Base-by-base conservation (phyloP, 176 grass and related monocot genomes). In the Secale cereale region DNA sequence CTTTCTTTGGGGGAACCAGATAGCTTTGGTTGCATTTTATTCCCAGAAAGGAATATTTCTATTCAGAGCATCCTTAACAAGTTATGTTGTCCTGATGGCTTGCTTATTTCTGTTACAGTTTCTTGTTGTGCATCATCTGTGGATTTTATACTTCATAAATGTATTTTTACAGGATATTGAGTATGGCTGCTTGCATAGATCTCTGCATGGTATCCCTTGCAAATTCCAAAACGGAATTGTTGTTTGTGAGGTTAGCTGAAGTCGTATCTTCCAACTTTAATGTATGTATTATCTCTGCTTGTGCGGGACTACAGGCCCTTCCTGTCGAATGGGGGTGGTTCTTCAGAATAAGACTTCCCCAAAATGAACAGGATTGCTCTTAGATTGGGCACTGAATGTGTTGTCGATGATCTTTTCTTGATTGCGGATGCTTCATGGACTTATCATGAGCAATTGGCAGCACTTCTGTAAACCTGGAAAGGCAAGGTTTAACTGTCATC, bases 161-260 rank as follows among this genome's bases (percentile, higher is more conserved):
- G 4, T 68, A 43, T 86, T 30, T 27, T 40, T 79, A 25, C 77
- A 93, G 88, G 91, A 89, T 79, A 93, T 90, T 88, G 91, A 93
- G 39, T 65, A 79, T 30, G 91, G 88, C 48, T 77, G 79, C 82
- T 84, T 93, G 60, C 91, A 88, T 80, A 59, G 82, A 83, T 40
- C 83, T 90, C 13, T 90, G 33, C 85, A 88, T 27, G 75, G 28
- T 22, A 71, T 81, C 57, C 85, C 67, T 76, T 90, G 82, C 60
- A 88, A 93, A 65, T 93, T 86, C 32, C 70, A 7, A 26, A 88
- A 88, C 71, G 91, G 91, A 77, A 85, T 60, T 80, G 26, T 88
- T 68, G 46, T 86, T 78, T 93, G 91, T 46, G 88, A 93, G 91
- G 91, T 93, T 77, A 36, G 65, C 37, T 76, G 31, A 61, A 68